Base-by-base conservation (phyloP, 495 filamentous ascomycete species). In the Copromyces sp. region DNA sequence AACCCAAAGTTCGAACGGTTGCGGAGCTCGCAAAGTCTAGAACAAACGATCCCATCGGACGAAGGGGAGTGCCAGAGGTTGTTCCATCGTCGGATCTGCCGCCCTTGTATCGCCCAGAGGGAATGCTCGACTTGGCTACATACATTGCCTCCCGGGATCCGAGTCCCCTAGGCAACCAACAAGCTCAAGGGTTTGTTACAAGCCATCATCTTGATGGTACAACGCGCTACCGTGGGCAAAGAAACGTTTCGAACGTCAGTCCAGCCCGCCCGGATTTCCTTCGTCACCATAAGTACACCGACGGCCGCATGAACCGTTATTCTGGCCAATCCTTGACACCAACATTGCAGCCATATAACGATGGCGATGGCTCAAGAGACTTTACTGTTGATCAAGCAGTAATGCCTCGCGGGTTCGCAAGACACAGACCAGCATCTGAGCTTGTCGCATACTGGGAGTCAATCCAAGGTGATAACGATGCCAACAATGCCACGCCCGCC, bases 1-100 rank as follows among this genome's bases (percentile, higher is more conserved):
- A 74, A 39, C 68, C 77, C 69, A 83, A 84, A 45, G 77, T 83
- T 69, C 80, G 79, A 12, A 77, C 79, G 39, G 77, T 79, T 24
- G 9, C 72, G 17, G 79, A 75, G 0, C 16, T 79, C 9, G 8
- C 53, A 1, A 59, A 40, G 11, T 70, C 61, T 5, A 73, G 47
- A 29, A 39, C 40, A 9, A 39, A 24, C 12, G n/a, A 35, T 5
- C 32, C 61, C n/a, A 59, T n/a, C 9, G 71, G 71, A 6, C 71
- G 69, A 40, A 59, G 20, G 3, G 73, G 38, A 17, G 41, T 65
- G 9, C 71, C 73, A n/a, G 75, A 77, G n/a, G 72, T 73, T 17
- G 45, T 65, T 29, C 72, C 73, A 0, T 45, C 75, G 5, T 38
- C 24, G 47, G 16, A 73, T 6, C 32, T 75, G 0, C 73, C 74